Percentiles rank a stretch among this genome's conserved stretches.
phyloP scores from a whole-genome alignment of 192 early-diverging fungal species.

The Coemansia sp. region DNA sequence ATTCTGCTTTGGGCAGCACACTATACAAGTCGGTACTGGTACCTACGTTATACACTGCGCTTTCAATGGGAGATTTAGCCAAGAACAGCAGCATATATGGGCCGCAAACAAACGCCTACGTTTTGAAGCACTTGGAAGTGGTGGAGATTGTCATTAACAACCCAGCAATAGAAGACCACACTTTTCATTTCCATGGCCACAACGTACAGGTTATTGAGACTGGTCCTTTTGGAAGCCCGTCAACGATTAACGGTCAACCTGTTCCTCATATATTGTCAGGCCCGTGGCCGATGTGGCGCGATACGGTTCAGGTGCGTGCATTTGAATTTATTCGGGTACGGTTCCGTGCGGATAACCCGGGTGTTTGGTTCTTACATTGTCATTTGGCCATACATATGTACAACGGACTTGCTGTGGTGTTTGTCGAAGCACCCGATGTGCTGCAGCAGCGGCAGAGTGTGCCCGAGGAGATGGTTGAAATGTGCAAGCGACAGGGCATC shows the following conservation, averaged over 20 bases:
- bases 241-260: not conserved
- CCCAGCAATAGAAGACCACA: constrained; percentile 60
- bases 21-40: constrained; percentile 58
- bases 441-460: constrained; percentile 19
- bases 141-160: constrained; percentile 73
- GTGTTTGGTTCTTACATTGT: constrained; percentile 81
- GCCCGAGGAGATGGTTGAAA: constrained; percentile 51
- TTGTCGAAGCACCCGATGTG: constrained; percentile 68
- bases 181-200: constrained; percentile 84
- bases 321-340: constrained; percentile 66
- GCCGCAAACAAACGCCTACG: constrained; percentile 58
- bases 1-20: not conserved
- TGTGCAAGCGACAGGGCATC: constrained; percentile 60
- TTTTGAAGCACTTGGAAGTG: constrained; percentile 60
- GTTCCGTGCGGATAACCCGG: constrained; percentile 79
- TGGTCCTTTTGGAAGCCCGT: constrained; percentile 37
- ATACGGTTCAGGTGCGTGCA: constrained; percentile 63
- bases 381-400: constrained; percentile 62
- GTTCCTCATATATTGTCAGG: constrained; percentile 1
- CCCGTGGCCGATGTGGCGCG: constrained; percentile 32
- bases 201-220: constrained; percentile 71
- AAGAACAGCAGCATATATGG: constrained; percentile 62
- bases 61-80: constrained; percentile 56
- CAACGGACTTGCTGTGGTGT: constrained; percentile 63
- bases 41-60: constrained; percentile 62